Base-by-base conservation (phyloP, 106 monocot genomes). In the Dioscorea zingiberensis region DNA sequence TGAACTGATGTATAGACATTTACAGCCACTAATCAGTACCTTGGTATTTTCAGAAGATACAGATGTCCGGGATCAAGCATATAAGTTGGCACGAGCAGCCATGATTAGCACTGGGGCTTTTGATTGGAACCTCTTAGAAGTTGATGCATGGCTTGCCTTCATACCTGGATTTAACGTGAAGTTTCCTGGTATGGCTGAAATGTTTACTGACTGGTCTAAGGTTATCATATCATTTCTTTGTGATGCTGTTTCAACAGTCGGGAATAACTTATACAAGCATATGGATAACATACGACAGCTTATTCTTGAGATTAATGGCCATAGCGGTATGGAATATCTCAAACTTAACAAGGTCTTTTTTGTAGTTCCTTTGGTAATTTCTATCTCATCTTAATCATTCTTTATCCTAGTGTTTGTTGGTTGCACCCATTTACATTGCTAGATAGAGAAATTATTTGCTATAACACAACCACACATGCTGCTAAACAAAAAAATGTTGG, bases 41-140 rank as follows among this genome's bases (percentile, higher is more conserved):
- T 58, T 88, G 21, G 55, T 84, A 70, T 64, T 63, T 78, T 84
- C 92, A 62, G 70, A 78, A 57, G 69, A 54, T 17, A 75, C 68
- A 53, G 63, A 21, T 21, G 70, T 81, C 48, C 62, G 47, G 67
- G 76, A 75, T 69, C 69, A 82, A 62, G 88, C 88, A 59, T 84
- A 86, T 74, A 44, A 48, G 44, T 77, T 98, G 73, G 86, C 81
- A 60, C 77, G 79, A 25, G 72, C 79, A 60, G 88, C 92, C 47
- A 84, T 98, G 88, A 66, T 81, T 55, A 98, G 81, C 69, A 89
- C 97, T 64, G 97, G 97, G 73, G 97, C 92, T 3, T 98, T 98
- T 76, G 92, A 89, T 62, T 58, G 80, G 22, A 86, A 88, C 64
- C n/a, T 81, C 18, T 70, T 58, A 47, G 97, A 98, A 77, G 75